Conservation (phyloP, 169 alveolate genomes). For the Miamiensis avidus region DNA sequence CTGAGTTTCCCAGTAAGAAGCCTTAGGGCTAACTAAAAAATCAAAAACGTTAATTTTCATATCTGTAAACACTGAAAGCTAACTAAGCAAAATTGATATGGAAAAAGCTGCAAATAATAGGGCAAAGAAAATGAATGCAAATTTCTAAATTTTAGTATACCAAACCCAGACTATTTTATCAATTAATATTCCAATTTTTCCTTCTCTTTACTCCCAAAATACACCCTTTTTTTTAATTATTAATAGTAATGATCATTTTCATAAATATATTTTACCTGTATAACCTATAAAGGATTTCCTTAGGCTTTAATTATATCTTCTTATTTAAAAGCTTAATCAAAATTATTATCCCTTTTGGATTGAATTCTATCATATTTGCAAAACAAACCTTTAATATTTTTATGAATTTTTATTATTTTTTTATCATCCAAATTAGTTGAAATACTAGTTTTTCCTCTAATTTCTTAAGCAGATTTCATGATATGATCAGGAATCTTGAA, state of each 20-base stretch:
- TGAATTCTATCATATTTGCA: not conserved
- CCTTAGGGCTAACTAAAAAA: conserved; percentile 18
- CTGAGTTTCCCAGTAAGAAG: conserved; percentile 21
- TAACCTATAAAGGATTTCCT: conserved; percentile 21
- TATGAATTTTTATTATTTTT: conserved; percentile 6
- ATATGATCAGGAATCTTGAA: conserved; percentile 17
- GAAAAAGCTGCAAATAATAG: conserved; percentile 34
- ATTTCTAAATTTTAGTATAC: conserved; percentile 33
- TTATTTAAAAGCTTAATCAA: not conserved
- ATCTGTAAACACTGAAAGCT: conserved; percentile 43
- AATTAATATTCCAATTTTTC: conserved; percentile 23
- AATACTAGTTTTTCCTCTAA: not conserved
- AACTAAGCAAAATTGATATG: conserved; percentile 36
- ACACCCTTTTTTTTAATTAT: too few relatives aligned
- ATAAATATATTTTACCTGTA: conserved; percentile 27
- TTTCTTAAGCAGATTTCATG: not conserved
- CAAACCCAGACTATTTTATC: conserved; percentile 46
- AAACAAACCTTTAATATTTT: not conserved
- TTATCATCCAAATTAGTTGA: not conserved
- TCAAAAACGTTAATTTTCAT: conserved; percentile 31
- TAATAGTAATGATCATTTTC: too few relatives aligned
- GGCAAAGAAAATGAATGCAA: conserved; percentile 3
- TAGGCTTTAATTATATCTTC: conserved; percentile 11
- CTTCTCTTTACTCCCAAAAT: conserved; percentile 10
- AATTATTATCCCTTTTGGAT: not conserved